Evolutionary conservation across 2,329 filamentous ascomycete species (phyloP), one percentile per base, ranked within the genome.

Genomic region (Hysterium pulicare): DNA sequence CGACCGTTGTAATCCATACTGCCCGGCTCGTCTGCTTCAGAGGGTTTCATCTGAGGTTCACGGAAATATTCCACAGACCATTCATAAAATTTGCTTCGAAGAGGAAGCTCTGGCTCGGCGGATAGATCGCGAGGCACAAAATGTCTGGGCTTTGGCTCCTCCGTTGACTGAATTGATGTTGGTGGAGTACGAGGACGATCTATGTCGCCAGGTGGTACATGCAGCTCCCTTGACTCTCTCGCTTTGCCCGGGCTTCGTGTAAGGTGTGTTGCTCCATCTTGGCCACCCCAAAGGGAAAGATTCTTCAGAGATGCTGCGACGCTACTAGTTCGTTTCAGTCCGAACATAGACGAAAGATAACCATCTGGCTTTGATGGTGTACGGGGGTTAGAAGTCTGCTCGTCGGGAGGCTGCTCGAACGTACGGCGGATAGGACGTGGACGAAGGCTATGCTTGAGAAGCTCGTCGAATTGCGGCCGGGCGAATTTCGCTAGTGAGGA

Each of bases 1-100:
- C 93, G 83, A 61, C 93, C 86, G 56, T 98, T 98, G 69, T 97
- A 98, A 65, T 97, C 90, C 13, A 87, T 87, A 59, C 90, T 96
- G 24, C 93, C 93, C 11, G 93, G 93, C 61, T 98, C 93, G 56
- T 98, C 93, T 19, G 90, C 87, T 64, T 98, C 93, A 44, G 87
- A 90, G 3, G 89, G 85, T 62, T 93, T 94, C 93, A 98, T 97
- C 68, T 98, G 93, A 23, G 93, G 93, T 66, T 97, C 90, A 22
- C 90, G 87, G 76, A 97, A 98, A 65, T 98, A 97, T 66, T 83
- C 91, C 33, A 93, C 90, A 3, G 90, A 95, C 90, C 91, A 98
- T 50, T 95, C 88, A 49, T 95, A 76, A 66, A 97, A 95, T 7
- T 78, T 83, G 62, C 90, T 95, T 46, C 79, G 78, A 15, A 98